Evolutionary conservation across 805 yeast genomes (phyloP), one percentile per base, ranked within the genome.

Genomic region (Candida tammaniensis): DNA sequence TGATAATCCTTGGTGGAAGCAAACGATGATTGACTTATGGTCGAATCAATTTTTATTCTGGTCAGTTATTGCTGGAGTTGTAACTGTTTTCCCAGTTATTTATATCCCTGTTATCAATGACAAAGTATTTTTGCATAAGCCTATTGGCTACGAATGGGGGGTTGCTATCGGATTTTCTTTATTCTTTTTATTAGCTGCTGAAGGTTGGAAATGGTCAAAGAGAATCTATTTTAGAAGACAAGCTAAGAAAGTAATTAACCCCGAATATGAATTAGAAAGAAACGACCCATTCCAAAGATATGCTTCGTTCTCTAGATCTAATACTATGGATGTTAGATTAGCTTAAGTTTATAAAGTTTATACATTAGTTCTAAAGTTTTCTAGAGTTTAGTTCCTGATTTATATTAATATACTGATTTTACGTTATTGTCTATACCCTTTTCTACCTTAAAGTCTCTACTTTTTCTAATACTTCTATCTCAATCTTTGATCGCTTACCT

Each of bases 401-500:
- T 19, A 7, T 10, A 19, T 10, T 19, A 19, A 7, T 19, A 19
- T 19, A 19, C 22, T 19, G 10, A 7, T 19, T 19, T 19, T 19
- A 19, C 10, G 7, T 10, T 10, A 19, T 19, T 10, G 7, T 7
- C 10, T 19, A 19, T 10, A 19, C 7, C 7, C 22, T 24, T 24
- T 4, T 24, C 16, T 8, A 24, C 14, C 9, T 10, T 13, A 7
- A 22, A 11, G 30, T 5, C 25, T 24, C 7, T 24, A 24, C 12
- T 24, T 8, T 24, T 24, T 8, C 12, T 19, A 7, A 19, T 7
- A 7, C 10, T 7, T 14, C 17, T 28, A 76, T 49, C 73, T 67
- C 38, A 72, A 39, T 35, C 59, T 50, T 41, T 73, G 69, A 43
- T 78, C 81, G 27, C 64, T 60, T 7, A 72, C 78, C 25, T 66